phyloP scores from a whole-genome alignment of 1,284 basidiomycete species.

The Tylopilus orsonianus region DNA sequence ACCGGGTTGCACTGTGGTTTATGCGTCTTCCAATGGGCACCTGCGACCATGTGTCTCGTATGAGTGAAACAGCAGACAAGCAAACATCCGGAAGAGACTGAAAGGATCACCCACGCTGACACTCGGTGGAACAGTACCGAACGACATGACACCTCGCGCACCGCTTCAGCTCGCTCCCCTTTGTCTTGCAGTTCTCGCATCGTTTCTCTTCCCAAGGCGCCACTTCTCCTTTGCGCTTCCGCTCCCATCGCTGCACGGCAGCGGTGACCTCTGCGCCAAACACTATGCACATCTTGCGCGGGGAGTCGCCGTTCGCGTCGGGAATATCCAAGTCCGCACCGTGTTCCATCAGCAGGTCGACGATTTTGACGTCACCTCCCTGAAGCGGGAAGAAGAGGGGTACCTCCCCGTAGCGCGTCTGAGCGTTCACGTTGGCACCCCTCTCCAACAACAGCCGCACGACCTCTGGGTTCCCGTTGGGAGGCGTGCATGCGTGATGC shows the following conservation, averaged over 20 bases:
- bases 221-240: constrained; percentile 44
- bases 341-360: constrained; percentile 51
- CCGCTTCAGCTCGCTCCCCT: constrained; percentile 36
- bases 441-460: constrained; percentile 39
- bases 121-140: constrained; percentile 52
- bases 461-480: constrained; percentile 30
- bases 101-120: constrained; percentile 45
- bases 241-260: constrained; percentile 46
- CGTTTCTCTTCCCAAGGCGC: constrained; percentile 40
- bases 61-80: not conserved
- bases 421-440: constrained; percentile 46
- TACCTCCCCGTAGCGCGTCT: constrained; percentile 48
- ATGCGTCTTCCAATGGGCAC: constrained; percentile 48
- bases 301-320: constrained; percentile 46
- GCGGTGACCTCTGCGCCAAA: constrained; percentile 50
- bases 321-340: constrained; percentile 46
- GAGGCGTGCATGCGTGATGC: constrained; percentile 41
- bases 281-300: constrained; percentile 33
- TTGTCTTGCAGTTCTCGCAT: constrained; percentile 41
- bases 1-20: constrained; percentile 49
- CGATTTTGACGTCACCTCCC: constrained; percentile 33
- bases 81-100: no score
- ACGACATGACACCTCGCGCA: constrained; percentile 45
- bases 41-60: no score
- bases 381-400: constrained; percentile 42